Evolutionary conservation across 257 asterid species (phyloP).

Genomic region (Gynochthodes officinalis): DNA sequence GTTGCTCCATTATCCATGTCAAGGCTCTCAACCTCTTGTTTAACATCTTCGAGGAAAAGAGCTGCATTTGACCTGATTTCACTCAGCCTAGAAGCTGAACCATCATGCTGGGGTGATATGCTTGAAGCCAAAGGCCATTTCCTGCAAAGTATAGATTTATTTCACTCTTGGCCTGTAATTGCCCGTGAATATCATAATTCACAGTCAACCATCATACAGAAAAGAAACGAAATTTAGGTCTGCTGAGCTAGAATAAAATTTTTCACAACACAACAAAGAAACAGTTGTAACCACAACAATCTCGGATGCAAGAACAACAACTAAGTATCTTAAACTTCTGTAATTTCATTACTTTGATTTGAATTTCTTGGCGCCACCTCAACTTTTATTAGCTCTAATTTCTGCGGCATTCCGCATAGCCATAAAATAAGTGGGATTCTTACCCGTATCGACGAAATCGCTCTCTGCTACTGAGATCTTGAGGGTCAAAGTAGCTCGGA

Average conservation of each 20-base stretch:
- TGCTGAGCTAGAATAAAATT: too few relatives aligned
- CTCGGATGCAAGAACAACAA: too few relatives aligned
- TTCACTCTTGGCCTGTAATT: background rate
- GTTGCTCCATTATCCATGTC: slow-evolving; percentile 45
- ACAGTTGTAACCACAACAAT: too few relatives aligned
- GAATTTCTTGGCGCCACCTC: too few relatives aligned
- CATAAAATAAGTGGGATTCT: background rate
- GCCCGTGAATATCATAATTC: background rate
- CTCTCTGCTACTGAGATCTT: slow-evolving; percentile 72
- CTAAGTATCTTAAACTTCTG: background rate
- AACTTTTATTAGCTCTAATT: background rate
- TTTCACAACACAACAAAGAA: background rate
- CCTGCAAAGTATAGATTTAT: slow-evolving; percentile 38
- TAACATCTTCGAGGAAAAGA: slow-evolving; percentile 78
- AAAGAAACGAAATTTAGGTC: background rate
- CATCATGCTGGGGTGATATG: slow-evolving; percentile 61
- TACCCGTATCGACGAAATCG: slow-evolving; percentile 95
- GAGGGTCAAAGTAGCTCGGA: slow-evolving; percentile 68
- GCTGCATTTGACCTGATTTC: slow-evolving; percentile 62
- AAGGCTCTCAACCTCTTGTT: slow-evolving; percentile 68
- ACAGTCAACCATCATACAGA: background rate
- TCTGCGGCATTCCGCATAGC: background rate
- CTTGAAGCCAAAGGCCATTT: slow-evolving; percentile 65
- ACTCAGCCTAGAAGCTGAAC: slow-evolving; percentile 59
- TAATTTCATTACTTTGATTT: background rate